Base-by-base conservation (phyloP, 2,329 filamentous ascomycete genomes). In the Colletotrichum gigasporum region DNA sequence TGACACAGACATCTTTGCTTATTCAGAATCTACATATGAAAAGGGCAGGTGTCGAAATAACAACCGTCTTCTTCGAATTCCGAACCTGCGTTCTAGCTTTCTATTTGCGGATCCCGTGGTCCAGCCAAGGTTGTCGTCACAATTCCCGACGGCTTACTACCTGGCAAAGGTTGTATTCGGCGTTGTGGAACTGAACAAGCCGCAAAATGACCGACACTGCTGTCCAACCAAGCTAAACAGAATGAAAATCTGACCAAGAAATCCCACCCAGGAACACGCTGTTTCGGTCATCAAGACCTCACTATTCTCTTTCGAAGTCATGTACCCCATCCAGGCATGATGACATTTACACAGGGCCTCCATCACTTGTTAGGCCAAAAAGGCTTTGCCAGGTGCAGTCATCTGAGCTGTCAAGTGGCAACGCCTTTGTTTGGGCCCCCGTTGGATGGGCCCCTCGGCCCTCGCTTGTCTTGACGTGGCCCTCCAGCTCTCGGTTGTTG, bases 401-500 rank as follows among this genome's bases (percentile, higher is more conserved):
- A 18, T 11, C 18, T 30, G 26, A 51, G 56, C 61, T 18, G 50
- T 10, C 62, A 44, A 12, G 56, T 18, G 7, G 62, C 48, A 42
- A 65, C 62, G 20, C 50, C 57, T 50, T 42, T 39, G 26, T 52
- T 45, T 11, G 61, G 32, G 4, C 35, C 57, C 16, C 45, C 44
- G 9, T 34, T 41, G 5, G 41, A 44, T n/a, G 48, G 56, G 7
- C 35, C 57, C 16, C 16, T 60, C 11, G 61, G 47, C 5, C 47
- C 61, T 11, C 30, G 39, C 32, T 47, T 60, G 22, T 54, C 57
- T 14, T 30, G 50, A 26, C 22, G 56, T 5, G 60, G 14, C 14
- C 41, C 56, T 32, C 41, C 50, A 9, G 42, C 16, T 12, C 48
- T n/a, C n/a, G n/a, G 34, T n/a, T 32, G 35, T 16, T 48, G 28